Conservation (phyloP, 192 early-diverging fungal species). For the Coemansia sp. region DNA sequence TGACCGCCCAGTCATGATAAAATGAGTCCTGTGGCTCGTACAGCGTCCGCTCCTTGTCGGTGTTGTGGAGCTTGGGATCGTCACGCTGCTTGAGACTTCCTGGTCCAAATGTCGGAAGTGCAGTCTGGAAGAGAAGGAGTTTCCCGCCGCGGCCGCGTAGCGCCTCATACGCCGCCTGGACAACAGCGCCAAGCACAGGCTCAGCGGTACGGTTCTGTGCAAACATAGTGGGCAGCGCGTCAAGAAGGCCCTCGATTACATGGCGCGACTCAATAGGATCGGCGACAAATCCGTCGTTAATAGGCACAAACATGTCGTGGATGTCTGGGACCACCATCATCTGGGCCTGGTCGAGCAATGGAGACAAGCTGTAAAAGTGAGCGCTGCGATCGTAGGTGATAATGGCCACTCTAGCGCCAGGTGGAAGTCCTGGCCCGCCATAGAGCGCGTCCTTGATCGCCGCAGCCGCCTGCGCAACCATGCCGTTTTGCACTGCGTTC, state of each 20-base stretch:
- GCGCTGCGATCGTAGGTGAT: constrained; percentile 87
- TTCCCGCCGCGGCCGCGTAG: constrained; percentile 84
- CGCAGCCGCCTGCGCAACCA: constrained; percentile 67
- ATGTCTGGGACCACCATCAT: constrained; percentile 96
- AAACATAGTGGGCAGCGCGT: constrained; percentile 80
- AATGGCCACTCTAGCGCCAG: constrained; percentile 74
- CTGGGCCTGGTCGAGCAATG: constrained; percentile 80
- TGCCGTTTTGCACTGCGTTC: constrained; percentile 80
- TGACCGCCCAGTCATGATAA: constrained; percentile 80
- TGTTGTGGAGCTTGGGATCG: constrained; percentile 85
- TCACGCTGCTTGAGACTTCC: constrained; percentile 86
- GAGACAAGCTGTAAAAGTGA: constrained; percentile 93
- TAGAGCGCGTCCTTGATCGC: constrained; percentile 73
- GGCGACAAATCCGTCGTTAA: constrained; percentile 88
- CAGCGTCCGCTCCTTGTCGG: constrained; percentile 87
- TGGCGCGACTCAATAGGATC: constrained; percentile 78
- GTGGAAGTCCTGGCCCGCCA: constrained; percentile 53
- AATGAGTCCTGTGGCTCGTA: constrained; percentile 84
- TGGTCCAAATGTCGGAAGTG: constrained; percentile 84
- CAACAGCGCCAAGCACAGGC: constrained; percentile 77
- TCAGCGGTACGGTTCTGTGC: constrained; percentile 71
- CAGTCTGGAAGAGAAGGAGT: constrained; percentile 83
- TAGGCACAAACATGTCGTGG: constrained; percentile 90
- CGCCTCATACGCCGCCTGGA: constrained; percentile 71
- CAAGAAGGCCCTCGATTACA: constrained; percentile 79